Evolutionary conservation across 345 rosid species (phyloP).

Genomic region (Linum tenue): DNA sequence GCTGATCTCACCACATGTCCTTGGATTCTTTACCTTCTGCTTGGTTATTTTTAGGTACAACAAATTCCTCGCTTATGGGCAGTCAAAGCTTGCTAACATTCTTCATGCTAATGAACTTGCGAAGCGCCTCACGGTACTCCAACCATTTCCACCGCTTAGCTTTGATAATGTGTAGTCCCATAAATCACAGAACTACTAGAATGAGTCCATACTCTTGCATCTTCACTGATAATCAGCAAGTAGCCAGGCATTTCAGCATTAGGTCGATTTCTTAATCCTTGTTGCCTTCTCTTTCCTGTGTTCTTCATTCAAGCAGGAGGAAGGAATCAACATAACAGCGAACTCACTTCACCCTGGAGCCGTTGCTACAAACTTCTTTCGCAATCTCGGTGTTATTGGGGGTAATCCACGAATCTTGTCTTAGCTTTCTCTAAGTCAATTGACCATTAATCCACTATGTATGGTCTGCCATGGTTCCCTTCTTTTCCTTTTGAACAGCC

Average conservation of each 20-base stretch:
- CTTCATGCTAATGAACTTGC: conserved; percentile 33
- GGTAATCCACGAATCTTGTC: neutral
- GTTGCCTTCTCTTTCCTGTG: neutral
- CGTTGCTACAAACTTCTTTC: conserved; percentile 1
- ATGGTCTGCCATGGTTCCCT: neutral
- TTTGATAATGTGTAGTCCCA: neutral
- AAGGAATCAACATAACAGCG: conserved; percentile 8
- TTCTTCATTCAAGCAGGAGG: conserved; percentile 3
- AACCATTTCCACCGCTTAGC: neutral
- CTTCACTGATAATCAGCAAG: neutral
- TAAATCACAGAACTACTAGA: neutral
- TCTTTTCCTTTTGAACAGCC: conserved; percentile 26
- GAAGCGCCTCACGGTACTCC: conserved; percentile 24
- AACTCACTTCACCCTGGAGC: conserved; percentile 8
- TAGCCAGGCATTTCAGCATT: neutral
- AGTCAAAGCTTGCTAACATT: conserved; percentile 35
- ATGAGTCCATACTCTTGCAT: too few relatives aligned
- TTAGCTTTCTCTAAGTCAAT: neutral
- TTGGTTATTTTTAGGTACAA: conserved; percentile 10
- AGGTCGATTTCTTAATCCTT: neutral
- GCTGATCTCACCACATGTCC: neutral
- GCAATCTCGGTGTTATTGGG: neutral
- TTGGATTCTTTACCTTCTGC: neutral
- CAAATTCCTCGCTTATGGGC: conserved; percentile 21
- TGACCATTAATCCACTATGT: neutral